A percentile compares a stretch with the other conserved stretches of the same genome.
phyloP scores from a whole-genome alignment of 2,329 filamentous ascomycete genomes.

The Fusarium musae region DNA sequence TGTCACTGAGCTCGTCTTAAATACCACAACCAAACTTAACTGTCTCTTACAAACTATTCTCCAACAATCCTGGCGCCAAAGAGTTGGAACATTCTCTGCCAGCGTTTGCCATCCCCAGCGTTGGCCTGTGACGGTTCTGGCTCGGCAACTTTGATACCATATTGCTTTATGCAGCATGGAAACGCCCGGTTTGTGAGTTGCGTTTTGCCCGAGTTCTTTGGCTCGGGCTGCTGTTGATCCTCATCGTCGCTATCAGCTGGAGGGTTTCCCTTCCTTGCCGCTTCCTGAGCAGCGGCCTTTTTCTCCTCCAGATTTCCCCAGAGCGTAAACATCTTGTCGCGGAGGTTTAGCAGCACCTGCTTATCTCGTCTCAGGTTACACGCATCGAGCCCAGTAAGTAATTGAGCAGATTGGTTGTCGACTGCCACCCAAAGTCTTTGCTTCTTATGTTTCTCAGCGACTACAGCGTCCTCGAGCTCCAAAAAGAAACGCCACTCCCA shows the following conservation, averaged over 20 bases:
- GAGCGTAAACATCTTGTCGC: slow-evolving; percentile 77
- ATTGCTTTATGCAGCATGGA: slow-evolving; percentile 76
- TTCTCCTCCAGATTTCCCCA: slow-evolving; percentile 88
- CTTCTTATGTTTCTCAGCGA: slow-evolving; percentile 47
- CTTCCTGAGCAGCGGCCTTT: slow-evolving; percentile 41
- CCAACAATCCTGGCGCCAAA: slow-evolving; percentile 70
- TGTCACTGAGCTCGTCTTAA: neutral
- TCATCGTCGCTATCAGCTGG: slow-evolving; percentile 54
- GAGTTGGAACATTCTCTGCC: slow-evolving; percentile 72
- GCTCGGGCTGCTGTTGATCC: slow-evolving; percentile 19
- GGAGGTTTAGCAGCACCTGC: slow-evolving; percentile 62
- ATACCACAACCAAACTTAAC: neutral
- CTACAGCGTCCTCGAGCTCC: slow-evolving; percentile 75
- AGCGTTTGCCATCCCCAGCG: slow-evolving; percentile 60
- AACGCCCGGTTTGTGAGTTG: slow-evolving; percentile 68
- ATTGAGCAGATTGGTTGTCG: slow-evolving; percentile 64
- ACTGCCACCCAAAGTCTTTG: slow-evolving; percentile 75
- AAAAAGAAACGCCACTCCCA: slow-evolving; percentile 92
- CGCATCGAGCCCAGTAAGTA: slow-evolving; percentile 60
- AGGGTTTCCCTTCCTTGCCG: slow-evolving; percentile 48
- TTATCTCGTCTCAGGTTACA: slow-evolving; percentile 65
- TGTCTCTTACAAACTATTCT: neutral
- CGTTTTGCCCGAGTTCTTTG: neutral
- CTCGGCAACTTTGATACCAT: slow-evolving; percentile 65
- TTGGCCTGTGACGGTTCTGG: slow-evolving; percentile 55